phyloP scores from a whole-genome alignment of 345 rosid genomes.

The Noccaea caerulescens region DNA sequence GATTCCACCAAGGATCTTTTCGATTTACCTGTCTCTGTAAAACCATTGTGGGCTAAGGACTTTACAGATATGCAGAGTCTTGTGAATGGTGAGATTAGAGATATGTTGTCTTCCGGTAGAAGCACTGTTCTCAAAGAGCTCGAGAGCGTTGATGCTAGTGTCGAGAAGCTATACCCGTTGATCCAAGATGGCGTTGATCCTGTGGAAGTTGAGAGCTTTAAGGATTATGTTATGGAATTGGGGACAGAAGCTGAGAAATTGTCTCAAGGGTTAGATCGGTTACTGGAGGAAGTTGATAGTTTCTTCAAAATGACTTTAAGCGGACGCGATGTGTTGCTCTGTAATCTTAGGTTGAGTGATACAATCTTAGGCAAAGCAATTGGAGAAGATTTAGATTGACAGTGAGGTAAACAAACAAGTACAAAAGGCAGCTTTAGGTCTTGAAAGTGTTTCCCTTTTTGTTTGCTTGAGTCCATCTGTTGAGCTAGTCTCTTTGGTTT shows the following conservation, averaged over 20 bases:
- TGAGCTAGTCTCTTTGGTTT: constrained; percentile 33
- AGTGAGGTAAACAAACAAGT: constrained; percentile 27
- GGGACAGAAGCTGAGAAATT: constrained; percentile 54
- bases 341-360: constrained; percentile 65
- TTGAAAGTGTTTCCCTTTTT: constrained; percentile 22
- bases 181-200: constrained; percentile 57
- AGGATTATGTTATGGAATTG: constrained; percentile 49
- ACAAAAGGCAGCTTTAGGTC: constrained; percentile 26
- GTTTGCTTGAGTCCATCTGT: constrained; percentile 31
- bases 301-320: constrained; percentile 78
- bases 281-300: constrained; percentile 68
- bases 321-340: constrained; percentile 85
- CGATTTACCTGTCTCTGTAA: constrained; percentile 54
- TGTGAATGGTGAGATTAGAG: constrained; percentile 60
- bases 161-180: constrained; percentile 67
- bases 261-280: constrained; percentile 68
- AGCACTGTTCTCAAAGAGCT: constrained; percentile 62
- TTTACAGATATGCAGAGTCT: constrained; percentile 59
- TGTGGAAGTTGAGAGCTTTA: constrained; percentile 46
- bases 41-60: constrained; percentile 61
- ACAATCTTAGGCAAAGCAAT: constrained; percentile 37
- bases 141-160: constrained; percentile 58
- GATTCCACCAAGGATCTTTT: constrained; percentile 61
- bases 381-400: constrained; percentile 46
- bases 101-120: constrained; percentile 48